A percentile compares a stretch with the other conserved stretches of the same genome.
Evolutionary conservation across 164 flowering plant species (phyloP).

Genomic region (Dillenia suffruticosa): DNA sequence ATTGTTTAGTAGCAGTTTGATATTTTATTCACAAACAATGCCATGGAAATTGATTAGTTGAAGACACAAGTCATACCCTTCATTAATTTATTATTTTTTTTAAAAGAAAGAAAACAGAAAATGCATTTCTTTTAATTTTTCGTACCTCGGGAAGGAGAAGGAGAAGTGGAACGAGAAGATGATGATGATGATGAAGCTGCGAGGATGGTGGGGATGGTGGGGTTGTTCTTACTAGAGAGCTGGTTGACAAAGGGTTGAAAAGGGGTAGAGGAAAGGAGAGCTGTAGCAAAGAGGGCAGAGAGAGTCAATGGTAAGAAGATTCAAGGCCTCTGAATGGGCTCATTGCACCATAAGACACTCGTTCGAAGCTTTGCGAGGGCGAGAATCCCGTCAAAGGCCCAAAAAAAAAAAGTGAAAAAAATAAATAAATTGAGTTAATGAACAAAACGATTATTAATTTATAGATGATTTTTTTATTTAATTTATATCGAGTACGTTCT

Average conservation of each 20-base stretch:
- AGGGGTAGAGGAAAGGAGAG: slow-evolving; percentile 36
- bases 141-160: not conserved
- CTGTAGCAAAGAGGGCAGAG: slow-evolving; percentile 43
- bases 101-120: not conserved
- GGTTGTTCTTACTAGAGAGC: slow-evolving; percentile 1
- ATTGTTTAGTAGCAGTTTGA: too few relatives aligned
- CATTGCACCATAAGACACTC: slow-evolving; percentile 15
- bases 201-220: slow-evolving; percentile 16
- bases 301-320: slow-evolving; percentile 39
- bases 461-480: too few relatives aligned
- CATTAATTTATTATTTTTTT: not conserved
- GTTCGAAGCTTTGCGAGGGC: too few relatives aligned
- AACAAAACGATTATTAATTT: too few relatives aligned
- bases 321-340: slow-evolving; percentile 35
- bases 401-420: too few relatives aligned
- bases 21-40: not conserved
- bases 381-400: too few relatives aligned
- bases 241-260: slow-evolving; percentile 8
- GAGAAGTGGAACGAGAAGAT: not conserved
- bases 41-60: too few relatives aligned
- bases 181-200: slow-evolving; percentile 1
- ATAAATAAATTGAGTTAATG: too few relatives aligned
- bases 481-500: too few relatives aligned
- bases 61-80: not conserved
- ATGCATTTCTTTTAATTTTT: not conserved